Conservation (phyloP, 2,329 filamentous ascomycete genomes). For the Aspergillus aculeatinus region DNA sequence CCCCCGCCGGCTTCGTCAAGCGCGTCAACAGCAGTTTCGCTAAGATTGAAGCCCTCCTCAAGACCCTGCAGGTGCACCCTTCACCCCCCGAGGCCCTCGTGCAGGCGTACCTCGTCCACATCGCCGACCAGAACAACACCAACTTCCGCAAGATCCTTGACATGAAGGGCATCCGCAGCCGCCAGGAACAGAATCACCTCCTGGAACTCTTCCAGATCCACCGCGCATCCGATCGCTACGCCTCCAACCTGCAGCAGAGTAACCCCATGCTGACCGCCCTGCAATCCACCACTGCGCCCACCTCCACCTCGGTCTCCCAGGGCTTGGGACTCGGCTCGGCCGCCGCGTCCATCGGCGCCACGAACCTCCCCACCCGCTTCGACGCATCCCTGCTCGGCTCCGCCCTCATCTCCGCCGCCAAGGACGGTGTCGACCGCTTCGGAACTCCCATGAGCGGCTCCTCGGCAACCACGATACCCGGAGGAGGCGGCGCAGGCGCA, state of each 20-base stretch:
- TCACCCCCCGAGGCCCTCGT: slow-evolving; percentile 91
- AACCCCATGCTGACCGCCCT: slow-evolving; percentile 71
- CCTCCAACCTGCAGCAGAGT: slow-evolving; percentile 64
- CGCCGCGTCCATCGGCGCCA: slow-evolving; percentile 43
- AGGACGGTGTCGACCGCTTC: slow-evolving; percentile 78
- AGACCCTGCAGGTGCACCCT: slow-evolving; percentile 91
- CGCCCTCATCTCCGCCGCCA: slow-evolving; percentile 81
- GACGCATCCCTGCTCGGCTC: slow-evolving; percentile 81
- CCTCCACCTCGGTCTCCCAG: slow-evolving; percentile 43
- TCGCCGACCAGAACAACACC: slow-evolving; percentile 85
- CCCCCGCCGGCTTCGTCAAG: slow-evolving; percentile 69
- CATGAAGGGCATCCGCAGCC: slow-evolving; percentile 81
- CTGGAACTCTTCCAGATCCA: slow-evolving; percentile 91
- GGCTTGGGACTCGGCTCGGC: slow-evolving; percentile 49
- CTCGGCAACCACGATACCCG: slow-evolving; percentile 28
- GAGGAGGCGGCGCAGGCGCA: not conserved
- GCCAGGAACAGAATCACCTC: slow-evolving; percentile 76
- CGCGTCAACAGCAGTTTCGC: slow-evolving; percentile 80
- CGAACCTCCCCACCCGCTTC: slow-evolving; percentile 61
- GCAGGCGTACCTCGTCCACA: slow-evolving; percentile 96
- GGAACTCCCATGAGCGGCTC: slow-evolving; percentile 58
- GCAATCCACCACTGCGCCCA: slow-evolving; percentile 32
- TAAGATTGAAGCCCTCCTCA: slow-evolving; percentile 87
- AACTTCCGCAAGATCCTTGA: slow-evolving; percentile 98
- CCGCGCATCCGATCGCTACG: slow-evolving; percentile 64